A percentile compares a stretch with the other conserved stretches of the same genome.
Conservation (phyloP, 2,329 filamentous ascomycete species). For the Thielaviopsis musarum region DNA sequence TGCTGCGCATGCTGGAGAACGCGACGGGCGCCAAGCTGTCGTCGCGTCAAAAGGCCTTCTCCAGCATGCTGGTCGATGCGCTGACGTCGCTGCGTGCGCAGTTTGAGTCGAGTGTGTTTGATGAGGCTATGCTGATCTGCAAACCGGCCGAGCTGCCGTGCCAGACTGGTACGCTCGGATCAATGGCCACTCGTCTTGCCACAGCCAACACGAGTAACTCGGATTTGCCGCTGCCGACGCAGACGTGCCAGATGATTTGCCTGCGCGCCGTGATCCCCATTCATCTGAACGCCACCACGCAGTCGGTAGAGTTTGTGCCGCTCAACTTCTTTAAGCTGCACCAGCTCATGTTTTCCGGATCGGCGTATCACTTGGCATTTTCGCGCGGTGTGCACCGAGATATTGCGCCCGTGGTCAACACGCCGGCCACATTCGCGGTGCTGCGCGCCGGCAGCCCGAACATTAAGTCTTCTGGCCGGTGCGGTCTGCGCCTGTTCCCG, state of each 20-base stretch:
- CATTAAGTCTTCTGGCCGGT: neutral
- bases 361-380: constrained; percentile 40
- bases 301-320: constrained; percentile 41
- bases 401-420: constrained; percentile 32
- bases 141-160: constrained; percentile 28
- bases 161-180: neutral
- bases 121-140: constrained; percentile 28
- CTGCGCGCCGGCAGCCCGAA: constrained; percentile 2
- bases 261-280: constrained; percentile 47
- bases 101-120: constrained; percentile 28
- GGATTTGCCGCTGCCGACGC: neutral
- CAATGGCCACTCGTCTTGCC: neutral
- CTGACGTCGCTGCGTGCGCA: constrained; percentile 25
- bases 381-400: constrained; percentile 43
- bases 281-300: constrained; percentile 33
- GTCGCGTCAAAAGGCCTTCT: constrained; percentile 27
- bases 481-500: neutral
- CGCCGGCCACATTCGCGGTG: constrained; percentile 4
- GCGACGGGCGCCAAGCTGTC: constrained; percentile 20
- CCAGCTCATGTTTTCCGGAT: constrained; percentile 41
- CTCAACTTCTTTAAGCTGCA: constrained; percentile 49
- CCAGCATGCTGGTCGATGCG: constrained; percentile 26
- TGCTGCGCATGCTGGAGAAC: constrained; percentile 23
- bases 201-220: neutral
- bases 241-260: constrained; percentile 25